Percentiles rank a stretch among this genome's conserved stretches.
These are phyloP conservation scores for Haplosporangium sp. DNA, from an alignment of 371 early-diverging fungal species.

Conservation along the genomic window DNA sequence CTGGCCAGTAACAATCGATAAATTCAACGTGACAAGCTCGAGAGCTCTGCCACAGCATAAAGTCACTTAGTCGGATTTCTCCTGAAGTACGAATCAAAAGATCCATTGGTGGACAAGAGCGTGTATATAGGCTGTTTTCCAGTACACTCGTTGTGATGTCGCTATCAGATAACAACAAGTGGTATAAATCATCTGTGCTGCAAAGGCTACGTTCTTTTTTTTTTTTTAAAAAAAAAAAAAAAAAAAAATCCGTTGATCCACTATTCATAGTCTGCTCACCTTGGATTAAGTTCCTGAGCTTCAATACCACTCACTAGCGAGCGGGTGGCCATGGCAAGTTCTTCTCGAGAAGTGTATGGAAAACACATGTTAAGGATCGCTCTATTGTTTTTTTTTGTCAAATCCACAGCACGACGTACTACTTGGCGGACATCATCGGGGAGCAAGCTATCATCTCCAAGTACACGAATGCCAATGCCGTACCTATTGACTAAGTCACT, in stretches of 20 bases:
- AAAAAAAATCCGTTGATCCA: too few relatives aligned
- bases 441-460: conserved; percentile 83
- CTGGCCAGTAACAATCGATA: conserved; percentile 93
- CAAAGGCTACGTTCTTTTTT: too few relatives aligned
- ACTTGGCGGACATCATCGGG: conserved; percentile 74
- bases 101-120: conserved; percentile 85
- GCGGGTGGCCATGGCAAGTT: conserved; percentile 77
- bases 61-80: conserved; percentile 97
- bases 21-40: conserved; percentile 86
- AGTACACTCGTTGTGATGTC: conserved; percentile 77
- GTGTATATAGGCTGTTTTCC: conserved; percentile 75
- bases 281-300: conserved; percentile 61
- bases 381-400: conserved; percentile 78
- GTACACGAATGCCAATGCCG: conserved; percentile 82
- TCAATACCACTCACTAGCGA: conserved; percentile 65
- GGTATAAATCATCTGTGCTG: too few relatives aligned
- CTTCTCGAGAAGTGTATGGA: conserved; percentile 97
- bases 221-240: too few relatives aligned
- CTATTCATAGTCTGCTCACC: conserved; percentile 21
- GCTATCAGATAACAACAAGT: conserved; percentile 32
- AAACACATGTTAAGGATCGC: conserved; percentile 94
- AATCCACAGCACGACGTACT: conserved; percentile 69
- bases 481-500: conserved; percentile 84
- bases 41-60: conserved; percentile 94
- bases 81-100: conserved; percentile 98